A percentile compares a stretch with the other conserved stretches of the same genome.
These are phyloP conservation scores for Paramyrothecium roridum DNA, from an alignment of 2,329 filamentous ascomycete species.

Conservation along the genomic window DNA sequence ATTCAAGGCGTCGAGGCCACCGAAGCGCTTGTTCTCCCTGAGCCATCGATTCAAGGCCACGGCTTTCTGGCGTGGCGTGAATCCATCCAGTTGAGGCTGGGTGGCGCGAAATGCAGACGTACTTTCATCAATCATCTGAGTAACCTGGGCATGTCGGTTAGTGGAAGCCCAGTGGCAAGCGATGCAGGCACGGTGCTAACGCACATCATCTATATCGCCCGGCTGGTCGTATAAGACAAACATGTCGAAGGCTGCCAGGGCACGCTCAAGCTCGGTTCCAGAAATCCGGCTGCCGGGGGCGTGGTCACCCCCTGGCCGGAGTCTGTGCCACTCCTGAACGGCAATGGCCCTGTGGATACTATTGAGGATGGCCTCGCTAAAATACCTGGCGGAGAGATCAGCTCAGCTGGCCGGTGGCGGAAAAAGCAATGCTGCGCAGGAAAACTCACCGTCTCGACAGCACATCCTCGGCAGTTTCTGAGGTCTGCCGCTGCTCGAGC, in stretches of 20 bases:
- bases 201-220: conserved; percentile 72
- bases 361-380: conserved; percentile 69
- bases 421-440: background rate
- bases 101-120: conserved; percentile 52
- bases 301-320: conserved; percentile 14
- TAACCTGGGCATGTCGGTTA: conserved; percentile 43
- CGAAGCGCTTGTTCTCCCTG: conserved; percentile 63
- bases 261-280: conserved; percentile 59
- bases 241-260: conserved; percentile 81
- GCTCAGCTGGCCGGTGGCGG: too few relatives aligned
- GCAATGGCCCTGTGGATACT: conserved; percentile 79
- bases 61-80: conserved; percentile 66
- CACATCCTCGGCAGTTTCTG: conserved; percentile 65
- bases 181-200: conserved; percentile 14
- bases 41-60: conserved; percentile 68
- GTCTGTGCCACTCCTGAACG: conserved; percentile 68
- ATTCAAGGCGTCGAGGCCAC: conserved; percentile 62
- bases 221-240: conserved; percentile 74
- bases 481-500: conserved; percentile 58
- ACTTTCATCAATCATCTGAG: conserved; percentile 61
- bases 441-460: conserved; percentile 63
- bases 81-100: conserved; percentile 48
- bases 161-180: conserved; percentile 2
- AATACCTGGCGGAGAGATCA: conserved; percentile 54
- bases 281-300: conserved; percentile 29